Base-by-base conservation (phyloP, 192 early-diverging fungal species). In the Chytriomyces sp. region DNA sequence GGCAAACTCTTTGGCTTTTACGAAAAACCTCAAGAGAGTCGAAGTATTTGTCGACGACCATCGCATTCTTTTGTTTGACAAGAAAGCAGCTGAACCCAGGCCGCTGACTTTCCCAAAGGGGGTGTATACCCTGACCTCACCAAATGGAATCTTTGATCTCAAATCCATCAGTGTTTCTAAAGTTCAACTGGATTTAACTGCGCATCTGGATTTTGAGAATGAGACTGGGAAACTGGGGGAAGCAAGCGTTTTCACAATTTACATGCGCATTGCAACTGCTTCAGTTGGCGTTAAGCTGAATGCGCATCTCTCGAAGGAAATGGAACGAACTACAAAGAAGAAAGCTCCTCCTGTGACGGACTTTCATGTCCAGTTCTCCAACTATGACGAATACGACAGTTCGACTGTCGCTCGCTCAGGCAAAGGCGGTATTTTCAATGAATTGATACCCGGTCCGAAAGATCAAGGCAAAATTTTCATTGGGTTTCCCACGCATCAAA, bases 281-380 rank as follows among this genome's bases (percentile, higher is more conserved):
- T 64, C 86, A 18, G 64, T 94, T 35, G 69, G 77, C 65, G 89
- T 92, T 43, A 82, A 81, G 43, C 85, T 93, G 0, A 77, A 85
- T 0, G 67, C 76, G 26, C 77, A 89, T 10, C 83, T 94, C 45
- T 68, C 81, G 26, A 81, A 80, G 16, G 92, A 96, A 72, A 96
- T 97, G 92, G 91, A 94, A 68, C 84, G 94, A 6, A 89, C 93
- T 0, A 97, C 94, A 0, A 97, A 97, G 79, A 97, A 97, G 75
- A 85, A 84, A 48, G 92, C 95, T 7, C 95, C 95, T 24, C 77
- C 80, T 2, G 77, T 79, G 16, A 94, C 94, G 2, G 82, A 81
- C 5, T 86, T 95, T 48, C 89, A 91, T 28, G 84, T 95, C 35
- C 79, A 95, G 16, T 93, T 90, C 79, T 86, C 87, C 5, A 91